Conservation (phyloP, 2,329 filamentous ascomycete genomes). For the Sporothrix globosa region DNA sequence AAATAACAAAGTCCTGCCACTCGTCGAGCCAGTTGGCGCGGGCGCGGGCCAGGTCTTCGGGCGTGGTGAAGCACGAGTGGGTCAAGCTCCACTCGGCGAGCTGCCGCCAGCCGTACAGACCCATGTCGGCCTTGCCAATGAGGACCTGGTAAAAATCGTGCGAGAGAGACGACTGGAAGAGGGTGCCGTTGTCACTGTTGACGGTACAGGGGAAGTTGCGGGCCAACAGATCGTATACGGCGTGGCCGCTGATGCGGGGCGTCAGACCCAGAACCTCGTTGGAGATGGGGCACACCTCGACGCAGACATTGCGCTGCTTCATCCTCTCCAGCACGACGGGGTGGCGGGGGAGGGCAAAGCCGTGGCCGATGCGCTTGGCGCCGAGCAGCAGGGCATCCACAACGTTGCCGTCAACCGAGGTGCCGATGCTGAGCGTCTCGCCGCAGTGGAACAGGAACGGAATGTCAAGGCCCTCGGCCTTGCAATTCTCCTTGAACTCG, state of each 20-base stretch:
- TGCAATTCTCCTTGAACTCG: slow-evolving; percentile 59
- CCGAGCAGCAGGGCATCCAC: slow-evolving; percentile 68
- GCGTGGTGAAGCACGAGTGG: slow-evolving; percentile 57
- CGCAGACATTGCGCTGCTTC: slow-evolving; percentile 64
- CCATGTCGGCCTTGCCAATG: slow-evolving; percentile 68
- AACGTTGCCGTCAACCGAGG: slow-evolving; percentile 67
- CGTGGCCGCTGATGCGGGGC: slow-evolving; percentile 65
- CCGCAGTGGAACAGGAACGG: slow-evolving; percentile 78
- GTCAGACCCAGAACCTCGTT: slow-evolving; percentile 76
- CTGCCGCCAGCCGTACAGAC: slow-evolving; percentile 71
- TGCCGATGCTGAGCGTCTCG: slow-evolving; percentile 70
- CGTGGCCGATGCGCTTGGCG: slow-evolving; percentile 73
- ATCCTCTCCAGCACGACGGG: slow-evolving; percentile 68
- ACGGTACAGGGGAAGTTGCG: slow-evolving; percentile 73
- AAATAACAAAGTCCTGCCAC: slow-evolving; percentile 63
- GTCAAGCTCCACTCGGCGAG: slow-evolving; percentile 65
- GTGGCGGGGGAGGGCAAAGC: slow-evolving; percentile 70
- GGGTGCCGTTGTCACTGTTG: slow-evolving; percentile 73
- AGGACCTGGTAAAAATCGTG: slow-evolving; percentile 80
- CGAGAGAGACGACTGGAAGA: slow-evolving; percentile 71
- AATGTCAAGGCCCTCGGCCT: slow-evolving; percentile 55
- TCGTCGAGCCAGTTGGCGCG: slow-evolving; percentile 53
- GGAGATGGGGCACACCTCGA: slow-evolving; percentile 78
- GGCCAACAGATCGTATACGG: slow-evolving; percentile 69
- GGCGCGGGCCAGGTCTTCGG: slow-evolving; percentile 52